Conservation (phyloP, 345 rosid species). For the Conringia planisiliqua region DNA sequence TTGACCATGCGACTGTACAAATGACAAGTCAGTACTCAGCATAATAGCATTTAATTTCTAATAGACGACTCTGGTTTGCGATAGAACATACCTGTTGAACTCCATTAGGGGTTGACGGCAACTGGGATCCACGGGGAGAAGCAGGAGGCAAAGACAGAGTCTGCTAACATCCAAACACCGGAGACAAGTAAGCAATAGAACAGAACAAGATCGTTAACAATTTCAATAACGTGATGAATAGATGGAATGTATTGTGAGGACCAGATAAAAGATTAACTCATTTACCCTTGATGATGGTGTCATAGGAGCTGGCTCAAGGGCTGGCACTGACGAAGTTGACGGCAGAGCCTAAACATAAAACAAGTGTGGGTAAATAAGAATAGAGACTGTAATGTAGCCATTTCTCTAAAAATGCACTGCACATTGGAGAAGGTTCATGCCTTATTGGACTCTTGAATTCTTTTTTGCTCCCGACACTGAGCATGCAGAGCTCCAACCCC, state of each 20-base stretch:
- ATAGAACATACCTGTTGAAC: conserved; percentile 46
- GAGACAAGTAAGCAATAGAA: conserved; percentile 6
- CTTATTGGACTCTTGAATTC: conserved; percentile 40
- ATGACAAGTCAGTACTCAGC: background rate
- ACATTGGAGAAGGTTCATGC: conserved; percentile 30
- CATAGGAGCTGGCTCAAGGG: conserved; percentile 38
- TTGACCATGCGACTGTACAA: conserved; percentile 35
- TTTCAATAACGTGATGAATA: background rate
- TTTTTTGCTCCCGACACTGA: conserved; percentile 33
- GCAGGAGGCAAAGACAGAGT: conserved; percentile 46
- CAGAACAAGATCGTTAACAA: background rate
- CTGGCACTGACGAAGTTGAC: conserved; percentile 27
- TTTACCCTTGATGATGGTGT: conserved; percentile 47
- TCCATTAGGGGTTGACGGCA: conserved; percentile 40
- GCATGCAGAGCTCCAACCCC: conserved; percentile 52
- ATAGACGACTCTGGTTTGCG: background rate
- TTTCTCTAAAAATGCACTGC: background rate
- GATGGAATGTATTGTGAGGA: background rate
- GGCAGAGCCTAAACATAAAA: conserved; percentile 40
- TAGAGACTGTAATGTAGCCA: background rate
- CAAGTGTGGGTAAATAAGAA: background rate
- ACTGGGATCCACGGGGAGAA: conserved; percentile 39
- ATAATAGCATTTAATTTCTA: background rate
- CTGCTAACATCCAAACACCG: conserved; percentile 37
- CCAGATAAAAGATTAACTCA: background rate